A percentile compares a stretch with the other conserved stretches of the same genome.
Evolutionary conservation across 1,284 basidiomycete species (phyloP).

Genomic region (Vanrija pseudolonga): DNA sequence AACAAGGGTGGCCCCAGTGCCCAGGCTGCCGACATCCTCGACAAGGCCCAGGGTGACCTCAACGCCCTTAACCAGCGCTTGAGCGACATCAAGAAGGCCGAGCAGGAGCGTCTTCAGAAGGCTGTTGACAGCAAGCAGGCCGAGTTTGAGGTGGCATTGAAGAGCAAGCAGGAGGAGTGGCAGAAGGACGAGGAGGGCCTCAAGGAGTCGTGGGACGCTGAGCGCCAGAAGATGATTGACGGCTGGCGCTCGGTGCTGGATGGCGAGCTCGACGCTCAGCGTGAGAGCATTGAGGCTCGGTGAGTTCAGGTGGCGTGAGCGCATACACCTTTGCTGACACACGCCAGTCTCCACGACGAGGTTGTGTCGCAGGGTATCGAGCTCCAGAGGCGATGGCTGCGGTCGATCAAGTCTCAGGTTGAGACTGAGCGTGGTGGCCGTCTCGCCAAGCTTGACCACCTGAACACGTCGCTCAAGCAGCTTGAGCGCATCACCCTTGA

Average conservation of each 20-base stretch:
- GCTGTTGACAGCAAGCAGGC: slow-evolving; percentile 75
- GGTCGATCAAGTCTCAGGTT: slow-evolving; percentile 91
- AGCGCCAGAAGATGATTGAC: slow-evolving; percentile 68
- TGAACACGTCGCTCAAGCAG: slow-evolving; percentile 83
- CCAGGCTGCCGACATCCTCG: slow-evolving; percentile 57
- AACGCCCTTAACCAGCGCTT: slow-evolving; percentile 73
- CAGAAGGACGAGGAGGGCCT: slow-evolving; percentile 83
- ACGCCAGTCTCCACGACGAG: slow-evolving; percentile 79
- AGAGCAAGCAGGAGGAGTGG: slow-evolving; percentile 79
- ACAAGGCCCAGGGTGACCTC: slow-evolving; percentile 73
- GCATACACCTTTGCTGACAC: slow-evolving; percentile 1
- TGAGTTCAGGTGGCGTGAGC: slow-evolving; percentile 46
- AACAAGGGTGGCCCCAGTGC: slow-evolving; percentile 64
- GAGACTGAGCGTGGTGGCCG: slow-evolving; percentile 96
- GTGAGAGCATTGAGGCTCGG: slow-evolving; percentile 91
- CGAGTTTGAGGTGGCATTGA: slow-evolving; percentile 78
- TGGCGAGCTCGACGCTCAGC: slow-evolving; percentile 80
- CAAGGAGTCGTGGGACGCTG: slow-evolving; percentile 74
- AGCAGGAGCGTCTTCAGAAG: slow-evolving; percentile 69
- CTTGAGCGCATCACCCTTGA: slow-evolving; percentile 87
- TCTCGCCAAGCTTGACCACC: slow-evolving; percentile 88
- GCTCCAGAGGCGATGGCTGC: slow-evolving; percentile 92
- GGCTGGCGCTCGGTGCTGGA: slow-evolving; percentile 84
- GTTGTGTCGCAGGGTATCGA: slow-evolving; percentile 96
- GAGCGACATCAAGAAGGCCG: slow-evolving; percentile 75